Base-by-base conservation (phyloP, 2,329 filamentous ascomycete species). In the Pyrenophora teres region DNA sequence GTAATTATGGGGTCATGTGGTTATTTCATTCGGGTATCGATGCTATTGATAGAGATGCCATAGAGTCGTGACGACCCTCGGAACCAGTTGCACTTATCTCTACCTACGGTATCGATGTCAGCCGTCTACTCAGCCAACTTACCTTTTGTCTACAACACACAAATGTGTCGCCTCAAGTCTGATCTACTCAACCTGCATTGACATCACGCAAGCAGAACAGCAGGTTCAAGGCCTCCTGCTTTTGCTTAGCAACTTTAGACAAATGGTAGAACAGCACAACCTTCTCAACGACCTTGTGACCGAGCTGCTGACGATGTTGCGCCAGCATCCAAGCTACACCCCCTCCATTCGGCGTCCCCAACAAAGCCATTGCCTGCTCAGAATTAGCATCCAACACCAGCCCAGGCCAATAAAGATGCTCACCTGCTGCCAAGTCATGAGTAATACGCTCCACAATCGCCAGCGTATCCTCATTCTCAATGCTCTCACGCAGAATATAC, bases 311-410 rank as follows among this genome's bases (percentile, higher is more conserved):
- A 13, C 33, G 25, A 35, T 45, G 47, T 21, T 40, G 40, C 0
- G 27, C n/a, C 7, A 50, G 36, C n/a, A 50, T 12, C 5, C 35
- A 32, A 12, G 25, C 30, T 3, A 45, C 27, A 12, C 47, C 36
- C 4, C 25, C 16, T 7, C 40, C 47, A 18, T 45, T 38, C 13
- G 40, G 40, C 13, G 47, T 50, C 0, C 47, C 47, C 19, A 50
- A 8, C 5, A 45, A 9, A 3, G 40, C 46, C 2, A 41, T 18
- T 0, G 30, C 33, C 4, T n/a, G 8, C 8, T 39, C 46, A 12
- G 36, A 16, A 3, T 21, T 18, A 6, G 19, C 16, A 4, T 16
- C 13, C 1, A 19, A n/a, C 8, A 7, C 23, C 8, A 8, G 1
- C 8, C 23, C 23, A 9, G 23, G 23, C 21, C 21, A 23, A 4